These are phyloP conservation scores for Paramyrothecium sp. DNA, from an alignment of 2,329 filamentous ascomycete genomes.

Conservation along the genomic window DNA sequence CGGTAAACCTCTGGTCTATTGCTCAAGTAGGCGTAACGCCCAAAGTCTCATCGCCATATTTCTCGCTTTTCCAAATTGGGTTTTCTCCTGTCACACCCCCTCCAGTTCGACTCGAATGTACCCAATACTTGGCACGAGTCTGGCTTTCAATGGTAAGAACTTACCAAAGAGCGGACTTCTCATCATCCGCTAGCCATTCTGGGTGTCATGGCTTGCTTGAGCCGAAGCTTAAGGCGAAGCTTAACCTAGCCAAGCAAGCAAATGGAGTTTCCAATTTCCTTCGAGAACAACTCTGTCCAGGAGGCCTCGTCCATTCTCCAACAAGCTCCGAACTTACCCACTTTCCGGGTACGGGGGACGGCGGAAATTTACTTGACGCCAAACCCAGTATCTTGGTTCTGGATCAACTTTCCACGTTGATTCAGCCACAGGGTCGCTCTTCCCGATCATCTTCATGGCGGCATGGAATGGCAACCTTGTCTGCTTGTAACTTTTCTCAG, in stretches of 20 bases:
- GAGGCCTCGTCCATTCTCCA: neutral
- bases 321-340: neutral
- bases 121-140: neutral
- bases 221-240: neutral
- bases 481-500: too few relatives aligned
- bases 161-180: neutral
- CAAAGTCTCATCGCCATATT: neutral
- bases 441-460: neutral
- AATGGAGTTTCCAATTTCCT: neutral
- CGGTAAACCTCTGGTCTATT: neutral
- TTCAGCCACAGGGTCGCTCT: neutral
- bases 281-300: neutral
- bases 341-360: constrained; percentile 4
- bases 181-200: neutral
- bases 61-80: neutral
- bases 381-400: neutral
- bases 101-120: neutral
- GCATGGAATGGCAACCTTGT: neutral
- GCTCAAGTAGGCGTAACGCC: neutral
- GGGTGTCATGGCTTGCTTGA: neutral
- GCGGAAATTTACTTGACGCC: constrained; percentile 7
- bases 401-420: neutral
- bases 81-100: neutral
- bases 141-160: neutral
- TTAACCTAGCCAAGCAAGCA: neutral